Base-by-base conservation (phyloP, 352 stramenopile genomes). In the Phytophthora cajani region DNA sequence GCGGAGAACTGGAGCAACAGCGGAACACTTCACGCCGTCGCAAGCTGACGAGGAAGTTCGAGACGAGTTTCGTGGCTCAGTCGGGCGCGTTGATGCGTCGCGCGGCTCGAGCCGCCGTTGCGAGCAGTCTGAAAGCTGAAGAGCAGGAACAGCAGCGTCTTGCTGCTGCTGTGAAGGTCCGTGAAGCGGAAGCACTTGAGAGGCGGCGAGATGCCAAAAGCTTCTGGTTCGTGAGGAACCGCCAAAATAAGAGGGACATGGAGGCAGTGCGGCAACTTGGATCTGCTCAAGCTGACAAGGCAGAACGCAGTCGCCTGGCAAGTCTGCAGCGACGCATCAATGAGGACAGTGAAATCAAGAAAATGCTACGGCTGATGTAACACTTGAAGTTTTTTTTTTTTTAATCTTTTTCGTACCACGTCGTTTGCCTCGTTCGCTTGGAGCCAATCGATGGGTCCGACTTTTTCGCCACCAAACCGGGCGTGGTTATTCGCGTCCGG, bases 281-380 rank as follows among this genome's bases (percentile, higher is more conserved):
- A 2, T 69, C 67, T 3, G 50, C 77, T 14, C 65, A 74, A 46
- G 52, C 49, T 0, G 76, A 84, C 14, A 71, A 82, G 4, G 40
- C 44, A 40, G 64, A 69, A 10, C 72, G 64, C 5, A 67, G 61
- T 19, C 71, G 79, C 12, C 58, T 78, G 14, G 51, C 62, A 9
- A 32, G 54, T 10, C 66, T 85, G 4, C 65, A 71, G 9, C 72
- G 88, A 44, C 79, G 82, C 10, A 84, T 87, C 30, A 68, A 71
- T 9, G 85, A 89, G 50, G 80, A 90, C 73, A 90, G 88, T 42
- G 84, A 92, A 27, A 93, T 92, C 67, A 90, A 88, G 38, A 72
- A 76, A 11, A 75, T 92, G 78, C 72, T 93, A 17, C 69, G 73
- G 25, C 62, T 93, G 32, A 79, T 92, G 51, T 92, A 66, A 30